Base-by-base conservation (phyloP, 1,139 yeast genomes). In the Lizanozyma gosingica region DNA sequence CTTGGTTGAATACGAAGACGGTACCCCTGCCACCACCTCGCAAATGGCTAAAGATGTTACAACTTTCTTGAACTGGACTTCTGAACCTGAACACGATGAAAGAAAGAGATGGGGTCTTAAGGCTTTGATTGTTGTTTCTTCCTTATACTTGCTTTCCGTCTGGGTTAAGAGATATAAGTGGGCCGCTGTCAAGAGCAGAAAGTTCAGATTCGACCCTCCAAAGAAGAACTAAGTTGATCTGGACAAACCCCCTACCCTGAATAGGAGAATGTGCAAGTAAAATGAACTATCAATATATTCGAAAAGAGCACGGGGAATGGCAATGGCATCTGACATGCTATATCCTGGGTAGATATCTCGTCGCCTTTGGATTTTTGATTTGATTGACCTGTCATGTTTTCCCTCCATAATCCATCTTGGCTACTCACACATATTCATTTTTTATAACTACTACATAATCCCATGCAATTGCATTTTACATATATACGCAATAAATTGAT, bases 21-120 rank as follows among this genome's bases (percentile, higher is more conserved):
- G 98, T 60, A 94, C 98, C 48, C 96, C 95, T 43, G 97, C 98
- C 45, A 81, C 97, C 44, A 83, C 98, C 50, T 83, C 98, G 44
- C 99, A 92, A 74, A 88, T 92, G 97, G 98, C 99, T 56, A 92
- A 92, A 78, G 98, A 92, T 66, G 98, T 92, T 44, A 72, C 88
- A 49, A 79, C 87, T 41, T 92, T 92, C 84, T 80, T 92, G 67
- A 86, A 90, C 77, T 92, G 98, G 98, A 88, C 97, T 52, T 73
- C 97, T 46, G 97, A 88, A 72, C 99, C 99, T 48, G 98, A 92
- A 75, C 96, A 85, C 59, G 99, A 92, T 59, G 97, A 88, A 62
- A 84, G 98, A 76, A 92, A 92, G 83, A 86, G 83, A 71, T 76
- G 85, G 69, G 98, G 99, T 72, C 75, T 87, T 67, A 94, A 92